A percentile compares a stretch with the other conserved stretches of the same genome.
Evolutionary conservation across 345 rosid species (phyloP).

Genomic region (Hypericum perforatum): DNA sequence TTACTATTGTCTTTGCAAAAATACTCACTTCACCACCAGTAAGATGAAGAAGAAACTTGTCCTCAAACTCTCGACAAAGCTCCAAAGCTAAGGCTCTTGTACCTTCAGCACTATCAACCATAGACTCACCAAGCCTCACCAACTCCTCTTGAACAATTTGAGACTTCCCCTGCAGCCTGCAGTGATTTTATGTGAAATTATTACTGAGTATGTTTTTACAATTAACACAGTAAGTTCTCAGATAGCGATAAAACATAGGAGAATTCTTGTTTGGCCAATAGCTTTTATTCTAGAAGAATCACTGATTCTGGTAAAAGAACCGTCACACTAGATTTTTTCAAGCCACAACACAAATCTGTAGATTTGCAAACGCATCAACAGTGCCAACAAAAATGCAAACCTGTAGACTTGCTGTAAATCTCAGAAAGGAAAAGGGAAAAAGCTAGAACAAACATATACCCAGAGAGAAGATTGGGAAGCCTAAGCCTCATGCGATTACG

Average conservation of each 20-base stretch:
- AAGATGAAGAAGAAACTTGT: background rate
- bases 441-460: constrained; percentile 37
- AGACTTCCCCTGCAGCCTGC: background rate
- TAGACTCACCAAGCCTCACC: background rate
- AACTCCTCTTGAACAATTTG: background rate
- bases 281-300: no score
- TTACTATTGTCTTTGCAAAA: background rate
- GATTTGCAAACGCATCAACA: no score
- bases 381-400: no score
- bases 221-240: background rate
- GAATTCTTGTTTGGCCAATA: no score
- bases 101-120: constrained; percentile 1
- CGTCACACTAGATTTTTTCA: no score
- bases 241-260: background rate
- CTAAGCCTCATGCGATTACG: constrained; percentile 86
- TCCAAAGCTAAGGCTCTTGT: constrained; percentile 24
- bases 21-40: background rate
- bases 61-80: constrained; percentile 97
- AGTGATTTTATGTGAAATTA: background rate
- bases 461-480: constrained; percentile 88
- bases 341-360: no score
- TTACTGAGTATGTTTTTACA: background rate
- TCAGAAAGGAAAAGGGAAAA: background rate
- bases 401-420: background rate
- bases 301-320: no score